Evolutionary conservation across 2,329 filamentous ascomycete species (phyloP).

Genomic region (Colletotrichum coccodes): DNA sequence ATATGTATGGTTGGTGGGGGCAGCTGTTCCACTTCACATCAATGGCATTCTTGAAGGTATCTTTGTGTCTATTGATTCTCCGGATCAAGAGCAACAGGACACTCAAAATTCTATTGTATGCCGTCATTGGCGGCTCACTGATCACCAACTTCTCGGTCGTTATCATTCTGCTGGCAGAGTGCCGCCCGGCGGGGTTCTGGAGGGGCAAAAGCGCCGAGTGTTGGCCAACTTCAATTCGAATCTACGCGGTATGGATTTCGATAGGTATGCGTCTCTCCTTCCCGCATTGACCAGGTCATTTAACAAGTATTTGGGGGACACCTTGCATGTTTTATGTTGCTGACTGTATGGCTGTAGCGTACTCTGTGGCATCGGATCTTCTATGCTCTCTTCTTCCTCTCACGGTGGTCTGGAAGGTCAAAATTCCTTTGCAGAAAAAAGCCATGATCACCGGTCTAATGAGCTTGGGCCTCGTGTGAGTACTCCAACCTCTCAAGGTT

Average conservation of each 20-base stretch:
- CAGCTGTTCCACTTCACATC: constrained; percentile 51
- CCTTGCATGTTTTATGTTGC: background rate
- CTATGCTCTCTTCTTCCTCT: background rate
- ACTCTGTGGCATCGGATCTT: background rate
- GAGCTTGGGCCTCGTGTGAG: background rate
- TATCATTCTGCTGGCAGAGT: constrained; percentile 45
- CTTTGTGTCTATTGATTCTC: constrained; percentile 50
- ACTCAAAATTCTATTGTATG: constrained; percentile 43
- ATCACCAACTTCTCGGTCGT: constrained; percentile 42
- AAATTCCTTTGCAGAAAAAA: background rate
- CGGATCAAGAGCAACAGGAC: constrained; percentile 48
- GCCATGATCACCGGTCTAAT: background rate
- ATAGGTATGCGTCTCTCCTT: too few species aligned
- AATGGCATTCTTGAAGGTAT: constrained; percentile 51
- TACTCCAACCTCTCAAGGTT: background rate
- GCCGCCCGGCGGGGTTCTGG: constrained; percentile 40
- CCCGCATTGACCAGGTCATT: background rate
- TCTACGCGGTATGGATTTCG: constrained; percentile 34
- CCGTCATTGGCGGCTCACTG: constrained; percentile 41
- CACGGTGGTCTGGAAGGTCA: background rate
- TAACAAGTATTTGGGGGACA: background rate
- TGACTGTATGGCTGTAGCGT: background rate
- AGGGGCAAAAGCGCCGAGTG: constrained; percentile 41
- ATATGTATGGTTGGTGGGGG: constrained; percentile 49
- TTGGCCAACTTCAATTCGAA: constrained; percentile 42